Evolutionary conservation across 164 flowering plant species (phyloP), one percentile per base, ranked within the genome.

Genomic region (Liriodendron chinense): DNA sequence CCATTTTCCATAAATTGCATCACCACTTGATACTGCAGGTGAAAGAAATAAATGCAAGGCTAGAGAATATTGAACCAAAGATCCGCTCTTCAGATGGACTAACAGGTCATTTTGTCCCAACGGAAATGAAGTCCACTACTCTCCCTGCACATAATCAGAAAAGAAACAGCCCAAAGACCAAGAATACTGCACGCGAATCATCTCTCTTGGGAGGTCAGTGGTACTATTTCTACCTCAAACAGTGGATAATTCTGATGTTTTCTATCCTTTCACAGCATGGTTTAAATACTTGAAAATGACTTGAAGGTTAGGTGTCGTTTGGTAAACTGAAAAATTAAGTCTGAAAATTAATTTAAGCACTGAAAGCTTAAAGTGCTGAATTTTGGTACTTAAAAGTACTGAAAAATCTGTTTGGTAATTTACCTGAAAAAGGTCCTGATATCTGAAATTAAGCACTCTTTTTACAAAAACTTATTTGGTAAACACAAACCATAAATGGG

Each of bases 31-130:
- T 50, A 64, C 28, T 87, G 83, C 86, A 96, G 99, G 83, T 91
- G 65, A 96, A 87, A 83, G 98, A 94, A 83, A 96, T 96, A 70
- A 94, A 91, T 89, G 86, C 92, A 43, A 91, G 99, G 76, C 78
- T 96, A 43, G 98, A 94, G 85, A 89, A 75, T 78, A 91, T 96
- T 80, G 91, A 90, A 83, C 98, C 98, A n/a, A 89, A 92, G 80
- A 69, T 74, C 69, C 92, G 85, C 34, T 72, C 92, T 75, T 83
- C 93, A 66, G 98, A 90, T 82, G 90, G 87, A 48, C 82, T 75
- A 77, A 65, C 77, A 4, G 74, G 83, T 78, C 86, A 75, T 77
- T 86, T 83, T 81, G 62, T 79, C 68, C 43, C 83, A 69, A 77
- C 26, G 28, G 96, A 92, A 75, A 79, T 80, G 69, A 94, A 88